Conservation (phyloP, 257 asterid species). For the Solanum piurae region DNA sequence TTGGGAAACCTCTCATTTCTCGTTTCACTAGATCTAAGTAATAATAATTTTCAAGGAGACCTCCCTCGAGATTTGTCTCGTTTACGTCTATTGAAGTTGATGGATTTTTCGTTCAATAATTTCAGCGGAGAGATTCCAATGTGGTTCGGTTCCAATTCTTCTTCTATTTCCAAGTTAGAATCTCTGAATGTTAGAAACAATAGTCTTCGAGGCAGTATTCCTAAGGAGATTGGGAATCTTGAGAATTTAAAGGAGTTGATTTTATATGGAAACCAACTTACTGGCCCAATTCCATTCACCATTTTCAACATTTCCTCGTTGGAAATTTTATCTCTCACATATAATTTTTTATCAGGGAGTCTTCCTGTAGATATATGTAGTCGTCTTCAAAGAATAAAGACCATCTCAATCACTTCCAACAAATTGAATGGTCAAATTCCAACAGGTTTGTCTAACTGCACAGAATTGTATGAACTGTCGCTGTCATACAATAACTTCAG, state of each 20-base stretch:
- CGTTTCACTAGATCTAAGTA: background rate
- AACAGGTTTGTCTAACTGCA: background rate
- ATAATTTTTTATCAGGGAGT: background rate
- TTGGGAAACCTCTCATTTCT: conserved; percentile 10
- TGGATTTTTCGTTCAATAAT: background rate
- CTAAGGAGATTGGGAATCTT: conserved; percentile 6
- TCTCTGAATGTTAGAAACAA: background rate
- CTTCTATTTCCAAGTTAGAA: background rate
- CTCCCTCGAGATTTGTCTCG: background rate
- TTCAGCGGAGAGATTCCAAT: conserved; percentile 13
- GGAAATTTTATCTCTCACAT: background rate
- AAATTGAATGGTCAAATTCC: background rate
- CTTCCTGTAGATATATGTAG: background rate
- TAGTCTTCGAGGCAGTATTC: background rate
- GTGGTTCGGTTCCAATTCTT: background rate
- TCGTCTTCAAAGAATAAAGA: background rate
- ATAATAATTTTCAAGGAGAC: conserved; percentile 10
- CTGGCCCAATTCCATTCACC: conserved; percentile 8
- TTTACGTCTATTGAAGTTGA: background rate
- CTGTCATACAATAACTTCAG: background rate
- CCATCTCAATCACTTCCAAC: background rate
- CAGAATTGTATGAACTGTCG: background rate
- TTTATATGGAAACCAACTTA: too few species aligned
- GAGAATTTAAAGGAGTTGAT: conserved; percentile 9
- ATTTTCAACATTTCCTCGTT: background rate